phyloP scores from a whole-genome alignment of 306 rosid species.

The Trifolium subterraneum region DNA sequence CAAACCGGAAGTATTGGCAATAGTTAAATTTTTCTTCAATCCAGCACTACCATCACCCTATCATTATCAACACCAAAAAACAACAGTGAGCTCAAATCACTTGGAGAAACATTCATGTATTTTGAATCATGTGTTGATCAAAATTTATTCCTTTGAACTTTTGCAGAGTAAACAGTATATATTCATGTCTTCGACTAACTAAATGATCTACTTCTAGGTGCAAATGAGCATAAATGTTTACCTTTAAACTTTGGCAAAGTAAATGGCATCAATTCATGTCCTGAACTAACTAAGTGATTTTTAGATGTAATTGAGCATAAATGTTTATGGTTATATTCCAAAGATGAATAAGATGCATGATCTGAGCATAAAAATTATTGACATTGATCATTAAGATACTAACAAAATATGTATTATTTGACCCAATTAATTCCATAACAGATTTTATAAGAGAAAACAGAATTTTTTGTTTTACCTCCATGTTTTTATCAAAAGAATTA shows the following conservation, averaged over 20 bases:
- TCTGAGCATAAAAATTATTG: neutral
- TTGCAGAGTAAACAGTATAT: conserved; percentile 1
- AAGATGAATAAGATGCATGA: neutral
- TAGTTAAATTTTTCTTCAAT: conserved; percentile 26
- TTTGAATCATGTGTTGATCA: conserved; percentile 11
- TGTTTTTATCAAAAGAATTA: conserved; percentile 1
- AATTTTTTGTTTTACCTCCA: neutral
- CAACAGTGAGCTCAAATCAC: conserved; percentile 13
- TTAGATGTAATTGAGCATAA: neutral
- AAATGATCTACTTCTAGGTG: conserved; percentile 3
- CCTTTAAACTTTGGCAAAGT: conserved; percentile 9
- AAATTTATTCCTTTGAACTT: conserved; percentile 8
- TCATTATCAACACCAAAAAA: conserved; percentile 49
- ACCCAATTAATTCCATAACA: neutral
- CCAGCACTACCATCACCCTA: conserved; percentile 46
- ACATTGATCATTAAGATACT: neutral
- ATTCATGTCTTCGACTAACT: neutral
- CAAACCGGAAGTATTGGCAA: conserved; percentile 4
- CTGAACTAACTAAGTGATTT: neutral
- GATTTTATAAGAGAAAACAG: conserved; percentile 11
- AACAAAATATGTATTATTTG: neutral
- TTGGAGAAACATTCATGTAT: conserved; percentile 11
- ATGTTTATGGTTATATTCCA: neutral
- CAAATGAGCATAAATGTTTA: neutral
- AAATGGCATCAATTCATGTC: conserved; percentile 10